phyloP scores from a whole-genome alignment of 768 basidiomycete genomes.

The Paxillus involutus region DNA sequence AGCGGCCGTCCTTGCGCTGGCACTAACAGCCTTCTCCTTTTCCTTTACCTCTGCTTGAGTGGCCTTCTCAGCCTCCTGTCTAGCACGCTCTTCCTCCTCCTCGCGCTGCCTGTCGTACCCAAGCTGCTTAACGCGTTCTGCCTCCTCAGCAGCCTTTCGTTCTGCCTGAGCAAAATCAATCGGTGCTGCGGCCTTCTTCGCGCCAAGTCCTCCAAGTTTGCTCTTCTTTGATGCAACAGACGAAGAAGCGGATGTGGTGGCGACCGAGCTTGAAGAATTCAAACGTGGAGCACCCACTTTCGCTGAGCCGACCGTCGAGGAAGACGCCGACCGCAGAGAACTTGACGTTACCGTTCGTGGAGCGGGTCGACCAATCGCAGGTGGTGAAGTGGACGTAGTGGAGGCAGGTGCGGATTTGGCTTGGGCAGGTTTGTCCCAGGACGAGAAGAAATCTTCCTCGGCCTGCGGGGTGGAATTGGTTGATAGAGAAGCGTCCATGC shows the following conservation, averaged over 20 bases:
- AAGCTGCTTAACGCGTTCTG: slow-evolving; percentile 86
- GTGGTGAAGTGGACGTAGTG: slow-evolving; percentile 50
- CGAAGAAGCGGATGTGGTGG: slow-evolving; percentile 28
- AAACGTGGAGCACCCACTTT: slow-evolving; percentile 45
- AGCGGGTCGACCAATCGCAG: slow-evolving; percentile 55
- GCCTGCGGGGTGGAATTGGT: slow-evolving; percentile 42
- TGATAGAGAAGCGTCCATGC: slow-evolving; percentile 50
- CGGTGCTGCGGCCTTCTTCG: slow-evolving; percentile 76
- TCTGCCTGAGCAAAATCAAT: slow-evolving; percentile 97
- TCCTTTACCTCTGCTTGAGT: slow-evolving; percentile 27
- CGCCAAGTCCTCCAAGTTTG: slow-evolving; percentile 79
- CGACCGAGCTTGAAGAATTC: slow-evolving; percentile 37
- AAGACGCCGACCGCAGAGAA: slow-evolving; percentile 49
- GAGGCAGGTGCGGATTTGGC: slow-evolving; percentile 55
- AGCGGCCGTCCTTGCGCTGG: slow-evolving; percentile 22
- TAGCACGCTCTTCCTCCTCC: slow-evolving; percentile 76
- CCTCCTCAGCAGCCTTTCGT: slow-evolving; percentile 85
- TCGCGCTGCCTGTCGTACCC: slow-evolving; percentile 89
- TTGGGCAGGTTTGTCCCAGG: slow-evolving; percentile 86
- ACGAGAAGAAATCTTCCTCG: slow-evolving; percentile 95
- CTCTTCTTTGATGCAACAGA: slow-evolving; percentile 54
- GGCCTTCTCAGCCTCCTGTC: slow-evolving; percentile 57
- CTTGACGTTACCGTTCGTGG: slow-evolving; percentile 70
- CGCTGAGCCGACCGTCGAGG: slow-evolving; percentile 27
- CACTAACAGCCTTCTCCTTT: slow-evolving; percentile 26